Base-by-base conservation (phyloP, 2,329 filamentous ascomycete genomes). In the Ascochyta lentis region DNA sequence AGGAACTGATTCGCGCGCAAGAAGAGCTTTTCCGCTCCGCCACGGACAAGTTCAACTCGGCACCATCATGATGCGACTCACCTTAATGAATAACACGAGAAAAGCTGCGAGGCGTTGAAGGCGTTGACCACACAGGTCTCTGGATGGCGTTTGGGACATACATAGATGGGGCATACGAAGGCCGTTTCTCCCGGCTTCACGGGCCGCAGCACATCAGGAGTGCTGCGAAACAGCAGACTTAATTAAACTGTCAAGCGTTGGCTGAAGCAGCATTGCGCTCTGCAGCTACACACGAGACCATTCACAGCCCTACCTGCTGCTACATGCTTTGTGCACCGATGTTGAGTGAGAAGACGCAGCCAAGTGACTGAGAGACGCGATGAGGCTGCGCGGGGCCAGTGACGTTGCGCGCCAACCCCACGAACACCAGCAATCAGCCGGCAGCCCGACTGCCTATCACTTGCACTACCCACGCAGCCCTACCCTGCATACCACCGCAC, bases 21-120 rank as follows among this genome's bases (percentile, higher is more conserved):
- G 89, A 95, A 75, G 92, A 96, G 75, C 86, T 97, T 65, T 98
- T 99, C 77, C 88, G 90, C 39, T 88, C 87, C 55, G 93, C 92
- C 1, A 88, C 86, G 1, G 86, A 87, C 61, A 89, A 90, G 67
- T 90, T 89, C 76, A 86, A 87, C 60, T 81, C 80, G 46, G 80
- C 69, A 26, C 79, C 79, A 13, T 76, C 79, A 57, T 67, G 76
- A 55, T 62, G 59, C 62, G 26, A 15, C 33, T 16, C 43, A 29
- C 22, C 37, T 35, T 54, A n/a, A 43, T 52, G 46, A 54, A 37
- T 42, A 60, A 49, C 47, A 54, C 58, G 47, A 59, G 27, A 58
- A 50, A 51, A 48, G 59, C 31, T 56, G 56, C 56, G 54, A 53
- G 67, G 67, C 66, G 66, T 71, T 69, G 54, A 53, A 44, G 63